A percentile compares a stretch with the other conserved stretches of the same genome.
Conservation (phyloP, 2,329 filamentous ascomycete genomes). For the Paecilomyces sp. region DNA sequence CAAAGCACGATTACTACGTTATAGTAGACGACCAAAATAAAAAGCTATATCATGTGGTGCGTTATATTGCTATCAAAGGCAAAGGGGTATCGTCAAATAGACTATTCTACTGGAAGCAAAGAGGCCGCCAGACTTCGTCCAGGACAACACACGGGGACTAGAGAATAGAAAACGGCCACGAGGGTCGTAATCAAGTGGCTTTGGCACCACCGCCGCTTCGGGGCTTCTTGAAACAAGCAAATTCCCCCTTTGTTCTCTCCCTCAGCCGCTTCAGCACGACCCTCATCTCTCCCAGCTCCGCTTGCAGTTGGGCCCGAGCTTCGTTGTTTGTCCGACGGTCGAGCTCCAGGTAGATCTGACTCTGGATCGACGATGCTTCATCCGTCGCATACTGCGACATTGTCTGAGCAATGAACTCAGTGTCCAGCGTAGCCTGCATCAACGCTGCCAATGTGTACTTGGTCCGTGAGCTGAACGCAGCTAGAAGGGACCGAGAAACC, state of each 20-base stretch:
- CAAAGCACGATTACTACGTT: neutral
- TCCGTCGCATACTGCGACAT: slow-evolving; percentile 84
- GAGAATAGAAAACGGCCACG: neutral
- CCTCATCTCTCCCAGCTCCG: slow-evolving; percentile 84
- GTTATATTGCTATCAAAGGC: neutral
- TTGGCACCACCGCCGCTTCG: slow-evolving; percentile 29
- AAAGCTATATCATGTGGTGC: neutral
- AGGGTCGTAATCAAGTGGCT: neutral
- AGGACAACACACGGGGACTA: neutral
- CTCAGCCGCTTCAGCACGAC: slow-evolving; percentile 75
- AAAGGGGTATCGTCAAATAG: neutral
- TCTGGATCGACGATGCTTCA: slow-evolving; percentile 70
- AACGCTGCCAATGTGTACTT: slow-evolving; percentile 71
- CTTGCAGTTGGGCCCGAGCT: slow-evolving; percentile 70
- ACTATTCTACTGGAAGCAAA: neutral
- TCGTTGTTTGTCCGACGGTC: slow-evolving; percentile 85
- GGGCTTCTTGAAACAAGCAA: slow-evolving; percentile 72
- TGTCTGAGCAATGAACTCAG: slow-evolving; percentile 94
- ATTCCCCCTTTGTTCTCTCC: slow-evolving; percentile 76
- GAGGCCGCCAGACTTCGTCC: neutral
- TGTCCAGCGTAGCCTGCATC: slow-evolving; percentile 95
- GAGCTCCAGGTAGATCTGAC: slow-evolving; percentile 84
- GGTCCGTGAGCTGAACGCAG: slow-evolving; percentile 62
- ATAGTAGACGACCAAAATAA: neutral
- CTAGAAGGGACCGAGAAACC: slow-evolving; percentile 70